A percentile compares a stretch with the other conserved stretches of the same genome.
phyloP scores from a whole-genome alignment of 805 yeast species.

The Myxozyma geophila region DNA sequence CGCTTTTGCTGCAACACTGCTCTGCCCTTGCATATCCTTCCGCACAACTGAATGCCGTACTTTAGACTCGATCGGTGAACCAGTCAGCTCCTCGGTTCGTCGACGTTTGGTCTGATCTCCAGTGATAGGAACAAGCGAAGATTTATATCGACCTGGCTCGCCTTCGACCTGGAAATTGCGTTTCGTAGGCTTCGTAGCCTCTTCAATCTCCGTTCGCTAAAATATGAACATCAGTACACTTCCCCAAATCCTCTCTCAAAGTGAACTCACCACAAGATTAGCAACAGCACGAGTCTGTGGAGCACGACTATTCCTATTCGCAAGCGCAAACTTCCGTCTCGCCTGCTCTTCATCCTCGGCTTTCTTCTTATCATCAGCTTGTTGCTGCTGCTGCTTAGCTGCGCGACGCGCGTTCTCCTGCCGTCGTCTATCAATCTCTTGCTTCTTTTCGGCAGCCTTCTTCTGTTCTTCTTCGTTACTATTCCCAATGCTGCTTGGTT shows the following conservation, averaged over 20 bases:
- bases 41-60: slow-evolving; percentile 20
- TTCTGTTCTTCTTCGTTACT: slow-evolving; percentile 14
- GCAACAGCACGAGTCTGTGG: slow-evolving; percentile 24
- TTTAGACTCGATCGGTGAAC: slow-evolving; percentile 22
- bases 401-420: slow-evolving; percentile 33
- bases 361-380: slow-evolving; percentile 17
- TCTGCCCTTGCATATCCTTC: background rate
- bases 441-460: slow-evolving; percentile 28
- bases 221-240: background rate
- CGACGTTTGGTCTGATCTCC: slow-evolving; percentile 32
- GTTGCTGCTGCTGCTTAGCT: slow-evolving; percentile 16
- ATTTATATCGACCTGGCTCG: slow-evolving; percentile 11
- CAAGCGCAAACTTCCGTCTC: slow-evolving; percentile 17
- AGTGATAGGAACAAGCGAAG: slow-evolving; percentile 6
- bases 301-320: slow-evolving; percentile 22
- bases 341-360: slow-evolving; percentile 22
- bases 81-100: slow-evolving; percentile 28
- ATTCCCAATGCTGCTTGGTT: background rate
- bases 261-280: slow-evolving; percentile 10
- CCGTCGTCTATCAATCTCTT: slow-evolving; percentile 33
- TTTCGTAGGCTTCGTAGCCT: slow-evolving; percentile 20
- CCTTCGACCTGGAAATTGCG: slow-evolving; percentile 24
- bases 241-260: background rate
- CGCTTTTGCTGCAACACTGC: background rate
- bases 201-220: slow-evolving; percentile 13